phyloP scores from a whole-genome alignment of 139 green algal genomes.

The Coelastrella sp. region DNA sequence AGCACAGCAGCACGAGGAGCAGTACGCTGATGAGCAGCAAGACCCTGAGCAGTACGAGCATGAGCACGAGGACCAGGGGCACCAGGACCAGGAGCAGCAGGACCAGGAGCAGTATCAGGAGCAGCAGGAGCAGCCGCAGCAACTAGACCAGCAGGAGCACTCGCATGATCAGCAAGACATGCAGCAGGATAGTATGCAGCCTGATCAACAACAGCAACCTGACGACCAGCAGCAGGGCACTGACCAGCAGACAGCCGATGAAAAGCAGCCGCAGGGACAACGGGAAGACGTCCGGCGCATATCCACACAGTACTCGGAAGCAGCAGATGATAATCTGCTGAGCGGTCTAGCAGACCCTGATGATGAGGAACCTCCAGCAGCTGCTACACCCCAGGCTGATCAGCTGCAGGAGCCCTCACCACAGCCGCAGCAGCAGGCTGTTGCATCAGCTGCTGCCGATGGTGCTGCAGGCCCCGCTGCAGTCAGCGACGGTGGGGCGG shows the following conservation, averaged over 20 bases:
- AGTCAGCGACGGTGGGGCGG: not conserved
- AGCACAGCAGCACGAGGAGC: not conserved
- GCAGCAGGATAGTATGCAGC: not conserved
- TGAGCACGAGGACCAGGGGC: not conserved
- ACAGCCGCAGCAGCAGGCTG: not conserved
- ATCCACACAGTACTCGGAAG: not conserved
- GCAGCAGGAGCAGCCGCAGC: not conserved
- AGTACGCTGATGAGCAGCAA: constrained; percentile 1
- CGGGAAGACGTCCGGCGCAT: not conserved
- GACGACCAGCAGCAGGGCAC: not conserved
- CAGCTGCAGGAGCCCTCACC: not conserved
- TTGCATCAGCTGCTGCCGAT: not conserved
- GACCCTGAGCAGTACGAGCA: constrained; percentile 5
- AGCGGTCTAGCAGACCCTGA: constrained; percentile 25
- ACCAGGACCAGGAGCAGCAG: not conserved
- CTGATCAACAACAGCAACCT: not conserved
- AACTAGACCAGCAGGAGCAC: not conserved
- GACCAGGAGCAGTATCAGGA: not conserved
- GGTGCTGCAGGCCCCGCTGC: not conserved
- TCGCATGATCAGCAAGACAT: not conserved
- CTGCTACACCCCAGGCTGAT: not conserved
- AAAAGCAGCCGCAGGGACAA: constrained; percentile 20
- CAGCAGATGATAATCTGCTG: constrained; percentile 40
- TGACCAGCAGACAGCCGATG: not conserved
- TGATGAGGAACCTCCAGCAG: not conserved